phyloP scores from a whole-genome alignment of 345 rosid species.

The sweet orange (Citrus sinensis) region DVS_A1.0 CM039165.1:34696001-34696500 shows the following conservation, averaged over 20 bases:
- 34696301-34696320: slow-evolving; percentile 89
- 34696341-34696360: slow-evolving; percentile 18
- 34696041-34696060: slow-evolving; percentile 85
- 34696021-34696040: slow-evolving; percentile 12
- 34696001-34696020: slow-evolving; percentile 10
- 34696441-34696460: slow-evolving; percentile 31
- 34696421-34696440: slow-evolving; percentile 90
- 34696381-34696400: slow-evolving; percentile 88
- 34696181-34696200: slow-evolving; percentile 1
- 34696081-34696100: slow-evolving; percentile 88
- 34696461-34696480: slow-evolving; percentile 8
- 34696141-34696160: slow-evolving; percentile 5
- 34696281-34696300: slow-evolving; percentile 98
- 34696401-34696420: slow-evolving; percentile 90
- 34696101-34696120: slow-evolving; percentile 78
- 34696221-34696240: slow-evolving; percentile 85
- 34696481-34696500: background rate
- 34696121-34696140: slow-evolving; percentile 21
- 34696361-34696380: slow-evolving; percentile 63
- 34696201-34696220: slow-evolving; percentile 76
- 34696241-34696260: slow-evolving; percentile 63
- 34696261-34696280: slow-evolving; percentile 91
- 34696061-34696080: slow-evolving; percentile 89
- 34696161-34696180: background rate
- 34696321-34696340: slow-evolving; percentile 21